These are phyloP conservation scores for Extremus antarcticus DNA, from an alignment of 495 filamentous ascomycete genomes.

Conservation along the genomic window DNA sequence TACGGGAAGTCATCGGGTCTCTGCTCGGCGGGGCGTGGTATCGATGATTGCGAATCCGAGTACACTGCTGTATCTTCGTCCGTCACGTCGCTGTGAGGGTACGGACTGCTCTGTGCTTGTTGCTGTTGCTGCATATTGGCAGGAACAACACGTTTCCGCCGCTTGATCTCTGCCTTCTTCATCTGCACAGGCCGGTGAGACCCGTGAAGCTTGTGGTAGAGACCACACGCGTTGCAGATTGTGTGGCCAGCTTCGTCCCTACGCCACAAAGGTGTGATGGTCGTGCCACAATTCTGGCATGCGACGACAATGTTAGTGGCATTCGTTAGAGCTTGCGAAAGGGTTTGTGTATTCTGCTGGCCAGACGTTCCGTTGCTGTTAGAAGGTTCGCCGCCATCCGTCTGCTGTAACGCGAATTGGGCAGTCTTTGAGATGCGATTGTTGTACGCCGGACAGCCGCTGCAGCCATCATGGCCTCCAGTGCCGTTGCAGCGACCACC, in stretches of 20 bases:
- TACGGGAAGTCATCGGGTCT: slow-evolving; percentile 10
- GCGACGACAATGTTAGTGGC: slow-evolving; percentile 68
- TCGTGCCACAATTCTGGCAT: slow-evolving; percentile 96
- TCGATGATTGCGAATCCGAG: slow-evolving; percentile 6
- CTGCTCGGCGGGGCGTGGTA: slow-evolving; percentile 6
- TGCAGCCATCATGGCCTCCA: slow-evolving; percentile 89
- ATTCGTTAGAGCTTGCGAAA: slow-evolving; percentile 29
- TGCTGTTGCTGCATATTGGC: slow-evolving; percentile 45
- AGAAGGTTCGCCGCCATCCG: slow-evolving; percentile 11
- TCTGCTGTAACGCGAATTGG: slow-evolving; percentile 48
- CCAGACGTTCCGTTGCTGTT: not conserved
- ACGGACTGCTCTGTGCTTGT: slow-evolving; percentile 24
- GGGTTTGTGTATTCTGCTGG: slow-evolving; percentile 6
- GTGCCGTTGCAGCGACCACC: slow-evolving; percentile 95
- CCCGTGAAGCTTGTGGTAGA: slow-evolving; percentile 97
- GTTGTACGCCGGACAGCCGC: slow-evolving; percentile 93
- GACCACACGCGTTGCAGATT: slow-evolving; percentile 95
- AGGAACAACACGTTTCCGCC: slow-evolving; percentile 89
- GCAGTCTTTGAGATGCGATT: slow-evolving; percentile 87
- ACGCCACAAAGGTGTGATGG: slow-evolving; percentile 91
- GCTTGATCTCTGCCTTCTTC: slow-evolving; percentile 96
- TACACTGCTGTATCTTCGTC: slow-evolving; percentile 10
- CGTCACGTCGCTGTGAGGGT: slow-evolving; percentile 6
- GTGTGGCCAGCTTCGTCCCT: slow-evolving; percentile 91
- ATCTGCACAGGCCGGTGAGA: slow-evolving; percentile 85